Evolutionary conservation across 495 filamentous ascomycete species (phyloP).

Genomic region (Ascobolus immersus): DNA sequence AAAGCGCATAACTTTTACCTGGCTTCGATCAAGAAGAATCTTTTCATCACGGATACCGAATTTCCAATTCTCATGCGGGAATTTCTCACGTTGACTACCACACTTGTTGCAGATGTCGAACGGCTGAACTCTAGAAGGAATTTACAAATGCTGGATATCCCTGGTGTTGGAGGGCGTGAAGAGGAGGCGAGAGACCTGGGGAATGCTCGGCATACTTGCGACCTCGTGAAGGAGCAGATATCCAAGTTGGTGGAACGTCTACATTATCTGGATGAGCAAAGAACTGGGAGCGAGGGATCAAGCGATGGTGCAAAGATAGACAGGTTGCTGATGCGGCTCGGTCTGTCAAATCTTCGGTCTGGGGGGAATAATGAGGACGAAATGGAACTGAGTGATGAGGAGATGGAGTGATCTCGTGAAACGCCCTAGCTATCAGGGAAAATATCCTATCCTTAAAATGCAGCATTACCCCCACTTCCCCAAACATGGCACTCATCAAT

Average conservation of each 20-base stretch:
- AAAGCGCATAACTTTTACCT: conserved; percentile 56
- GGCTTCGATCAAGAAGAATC: conserved; percentile 31
- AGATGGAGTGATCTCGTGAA: too few species aligned
- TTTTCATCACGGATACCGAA: conserved; percentile 41
- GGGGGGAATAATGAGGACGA: too few species aligned
- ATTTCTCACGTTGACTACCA: not conserved
- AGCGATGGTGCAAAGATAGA: conserved; percentile 1
- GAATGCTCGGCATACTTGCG: conserved; percentile 5
- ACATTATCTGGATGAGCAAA: conserved; percentile 18
- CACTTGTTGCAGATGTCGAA: not conserved
- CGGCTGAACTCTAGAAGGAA: not conserved
- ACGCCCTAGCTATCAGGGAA: too few species aligned
- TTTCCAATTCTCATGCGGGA: conserved; percentile 21
- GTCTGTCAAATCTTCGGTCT: conserved; percentile 31
- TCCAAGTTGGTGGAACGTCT: conserved; percentile 11
- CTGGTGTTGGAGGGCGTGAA: not conserved
- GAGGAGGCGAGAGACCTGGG: conserved; percentile 1
- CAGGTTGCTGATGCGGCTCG: conserved; percentile 40
- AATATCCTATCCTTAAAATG: too few species aligned
- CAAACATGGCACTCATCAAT: too few species aligned
- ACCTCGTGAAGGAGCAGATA: conserved; percentile 8
- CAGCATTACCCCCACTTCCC: too few species aligned
- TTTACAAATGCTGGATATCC: conserved; percentile 1
- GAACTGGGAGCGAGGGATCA: not conserved
- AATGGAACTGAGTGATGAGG: too few species aligned